Evolutionary conservation across 768 basidiomycete species (phyloP).

Genomic region (Glaciozyma antarctica): DNA sequence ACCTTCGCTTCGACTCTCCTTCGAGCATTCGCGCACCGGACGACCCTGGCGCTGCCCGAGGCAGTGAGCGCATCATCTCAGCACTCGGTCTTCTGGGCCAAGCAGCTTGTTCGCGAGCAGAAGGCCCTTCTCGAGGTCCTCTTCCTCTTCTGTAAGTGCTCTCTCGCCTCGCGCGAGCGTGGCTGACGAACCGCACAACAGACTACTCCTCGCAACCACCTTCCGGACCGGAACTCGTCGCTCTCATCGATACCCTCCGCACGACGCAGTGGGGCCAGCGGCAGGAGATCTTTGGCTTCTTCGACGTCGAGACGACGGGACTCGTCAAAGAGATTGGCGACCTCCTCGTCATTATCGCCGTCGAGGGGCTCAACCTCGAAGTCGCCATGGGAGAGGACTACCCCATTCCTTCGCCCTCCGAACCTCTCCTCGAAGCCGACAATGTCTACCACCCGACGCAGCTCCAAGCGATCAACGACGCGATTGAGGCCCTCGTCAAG

Average conservation of each 20-base stretch:
- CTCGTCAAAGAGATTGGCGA: slow-evolving; percentile 49
- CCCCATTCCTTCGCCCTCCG: slow-evolving; percentile 25
- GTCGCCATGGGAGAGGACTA: slow-evolving; percentile 35
- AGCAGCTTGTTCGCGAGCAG: slow-evolving; percentile 50
- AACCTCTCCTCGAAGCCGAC: slow-evolving; percentile 8
- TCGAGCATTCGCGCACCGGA: slow-evolving; percentile 48
- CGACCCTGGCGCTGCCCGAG: slow-evolving; percentile 46
- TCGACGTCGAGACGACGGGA: slow-evolving; percentile 58
- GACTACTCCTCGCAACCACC: slow-evolving; percentile 65
- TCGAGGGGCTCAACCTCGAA: slow-evolving; percentile 75
- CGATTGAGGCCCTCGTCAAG: slow-evolving; percentile 58
- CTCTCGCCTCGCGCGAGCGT: too few species aligned
- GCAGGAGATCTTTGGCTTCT: slow-evolving; percentile 55
- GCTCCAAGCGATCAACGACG: slow-evolving; percentile 46
- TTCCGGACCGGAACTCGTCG: slow-evolving; percentile 53
- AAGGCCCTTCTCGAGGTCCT: slow-evolving; percentile 71
- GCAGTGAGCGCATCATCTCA: slow-evolving; percentile 41
- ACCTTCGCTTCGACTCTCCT: slow-evolving; percentile 57
- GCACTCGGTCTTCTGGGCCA: slow-evolving; percentile 43
- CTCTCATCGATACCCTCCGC: slow-evolving; percentile 58
- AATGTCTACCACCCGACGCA: slow-evolving; percentile 43
- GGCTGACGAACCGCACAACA: too few species aligned
- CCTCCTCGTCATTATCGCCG: slow-evolving; percentile 44
- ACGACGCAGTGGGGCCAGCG: slow-evolving; percentile 54
- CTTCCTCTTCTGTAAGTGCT: slow-evolving; percentile 53